Conservation (phyloP, 2,329 filamentous ascomycete species). For the Sphaerostilbella broomeana region DNA sequence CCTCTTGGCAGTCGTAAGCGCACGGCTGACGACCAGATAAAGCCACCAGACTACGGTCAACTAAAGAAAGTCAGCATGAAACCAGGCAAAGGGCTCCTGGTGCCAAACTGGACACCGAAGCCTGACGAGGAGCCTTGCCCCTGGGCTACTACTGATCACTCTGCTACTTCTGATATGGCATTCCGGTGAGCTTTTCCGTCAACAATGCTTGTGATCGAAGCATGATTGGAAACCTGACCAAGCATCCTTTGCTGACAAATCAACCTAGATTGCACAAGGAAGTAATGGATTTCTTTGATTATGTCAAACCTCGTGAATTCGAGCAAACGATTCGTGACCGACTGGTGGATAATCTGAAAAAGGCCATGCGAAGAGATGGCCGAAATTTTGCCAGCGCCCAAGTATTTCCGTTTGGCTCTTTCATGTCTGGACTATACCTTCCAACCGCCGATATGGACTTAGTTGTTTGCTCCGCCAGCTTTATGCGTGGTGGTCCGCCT, state of each 20-base stretch:
- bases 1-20: constrained; percentile 65
- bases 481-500: constrained; percentile 45
- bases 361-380: constrained; percentile 45
- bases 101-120: constrained; percentile 46
- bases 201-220: too few species aligned
- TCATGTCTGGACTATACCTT: constrained; percentile 69
- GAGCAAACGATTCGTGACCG: constrained; percentile 70
- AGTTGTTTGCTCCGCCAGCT: constrained; percentile 62
- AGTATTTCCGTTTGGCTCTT: constrained; percentile 82
- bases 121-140: constrained; percentile 45
- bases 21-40: constrained; percentile 62
- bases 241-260: neutral
- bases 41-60: constrained; percentile 46
- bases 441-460: constrained; percentile 87
- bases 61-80: constrained; percentile 47
- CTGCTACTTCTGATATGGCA: constrained; percentile 44
- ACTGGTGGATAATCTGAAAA: constrained; percentile 62
- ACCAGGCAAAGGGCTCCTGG: constrained; percentile 42
- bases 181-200: constrained; percentile 42
- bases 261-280: constrained; percentile 72
- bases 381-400: constrained; percentile 53
- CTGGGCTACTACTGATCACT: constrained; percentile 56
- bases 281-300: constrained; percentile 81
- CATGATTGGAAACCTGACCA: too few species aligned
- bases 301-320: constrained; percentile 67